Evolutionary conservation across 2,329 filamentous ascomycete genomes (phyloP).

Genomic region (Fusarium praegraminearum): DNA sequence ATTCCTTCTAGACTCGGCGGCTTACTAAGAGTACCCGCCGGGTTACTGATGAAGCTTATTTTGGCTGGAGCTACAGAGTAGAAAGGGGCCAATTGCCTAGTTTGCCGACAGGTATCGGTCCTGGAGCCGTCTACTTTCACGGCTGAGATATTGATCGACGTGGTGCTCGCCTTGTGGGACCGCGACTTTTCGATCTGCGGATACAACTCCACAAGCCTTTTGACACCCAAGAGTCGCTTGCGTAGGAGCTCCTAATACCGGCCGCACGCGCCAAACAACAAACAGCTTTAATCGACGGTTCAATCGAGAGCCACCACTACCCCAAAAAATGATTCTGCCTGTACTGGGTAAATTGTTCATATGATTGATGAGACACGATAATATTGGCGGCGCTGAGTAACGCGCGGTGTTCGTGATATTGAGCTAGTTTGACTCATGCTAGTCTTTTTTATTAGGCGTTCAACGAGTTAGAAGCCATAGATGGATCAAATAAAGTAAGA

Average conservation of each 20-base stretch:
- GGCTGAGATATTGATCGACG: constrained; percentile 17
- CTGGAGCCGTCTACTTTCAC: not conserved
- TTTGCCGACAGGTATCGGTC: constrained; percentile 8
- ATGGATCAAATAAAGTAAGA: constrained; percentile 10
- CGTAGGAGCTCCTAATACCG: constrained; percentile 18
- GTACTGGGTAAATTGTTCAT: not conserved
- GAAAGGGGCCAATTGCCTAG: not conserved
- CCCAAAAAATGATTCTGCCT: not conserved
- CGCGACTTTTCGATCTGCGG: not conserved
- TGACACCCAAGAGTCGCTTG: constrained; percentile 2
- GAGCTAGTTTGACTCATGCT: constrained; percentile 28
- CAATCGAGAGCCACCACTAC: not conserved
- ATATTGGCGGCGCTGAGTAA: constrained; percentile 8
- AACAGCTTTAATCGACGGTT: not conserved
- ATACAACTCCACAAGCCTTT: not conserved
- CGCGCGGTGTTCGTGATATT: constrained; percentile 1
- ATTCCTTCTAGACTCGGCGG: constrained; percentile 6
- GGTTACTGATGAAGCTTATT: not conserved
- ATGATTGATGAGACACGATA: constrained; percentile 32
- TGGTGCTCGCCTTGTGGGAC: not conserved
- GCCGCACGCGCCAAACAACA: not conserved
- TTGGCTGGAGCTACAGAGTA: not conserved
- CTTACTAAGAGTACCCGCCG: not conserved
- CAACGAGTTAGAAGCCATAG: constrained; percentile 6
- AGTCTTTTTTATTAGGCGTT: constrained; percentile 29